Percentiles rank a stretch among this genome's conserved stretches.
phyloP scores from a whole-genome alignment of 805 yeast genomes.

The Candida montana region DNA sequence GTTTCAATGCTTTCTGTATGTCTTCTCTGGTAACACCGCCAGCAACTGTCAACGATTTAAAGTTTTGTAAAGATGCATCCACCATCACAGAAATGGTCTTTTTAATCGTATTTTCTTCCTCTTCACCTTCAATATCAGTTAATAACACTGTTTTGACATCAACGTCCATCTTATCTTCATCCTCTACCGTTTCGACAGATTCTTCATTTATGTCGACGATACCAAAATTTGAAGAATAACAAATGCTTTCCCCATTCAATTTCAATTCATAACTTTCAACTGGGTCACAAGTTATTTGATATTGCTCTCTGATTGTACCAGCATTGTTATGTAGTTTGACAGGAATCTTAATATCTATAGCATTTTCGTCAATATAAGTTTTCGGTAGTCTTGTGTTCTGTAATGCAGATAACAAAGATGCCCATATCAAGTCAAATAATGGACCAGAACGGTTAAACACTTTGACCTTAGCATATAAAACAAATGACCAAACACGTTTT shows the following conservation, averaged over 20 bases:
- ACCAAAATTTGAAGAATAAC: slow-evolving; percentile 53
- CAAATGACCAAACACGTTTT: slow-evolving; percentile 47
- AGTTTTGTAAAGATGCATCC: slow-evolving; percentile 23
- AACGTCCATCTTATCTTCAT: slow-evolving; percentile 30
- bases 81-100: slow-evolving; percentile 48
- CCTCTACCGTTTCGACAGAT: slow-evolving; percentile 25
- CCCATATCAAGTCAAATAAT: slow-evolving; percentile 70
- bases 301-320: slow-evolving; percentile 41
- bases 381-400: slow-evolving; percentile 56
- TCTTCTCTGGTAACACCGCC: slow-evolving; percentile 46
- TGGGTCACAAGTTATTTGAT: slow-evolving; percentile 54
- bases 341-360: slow-evolving; percentile 45
- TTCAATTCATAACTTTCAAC: slow-evolving; percentile 32
- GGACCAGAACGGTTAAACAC: slow-evolving; percentile 84
- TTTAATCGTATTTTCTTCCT: slow-evolving; percentile 61
- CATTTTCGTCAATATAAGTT: slow-evolving; percentile 61
- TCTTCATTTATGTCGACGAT: slow-evolving; percentile 40
- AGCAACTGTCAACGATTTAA: slow-evolving; percentile 41
- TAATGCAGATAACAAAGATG: slow-evolving; percentile 60
- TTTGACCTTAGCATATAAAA: slow-evolving; percentile 65
- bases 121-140: slow-evolving; percentile 79
- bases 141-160: slow-evolving; percentile 39
- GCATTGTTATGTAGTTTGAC: slow-evolving; percentile 47
- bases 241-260: slow-evolving; percentile 33
- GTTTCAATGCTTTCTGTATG: slow-evolving; percentile 40